These are phyloP conservation scores for Bonia amplexicaulis DNA, from an alignment of 176 grass and related monocot genomes.

Conservation along the genomic window DNA sequence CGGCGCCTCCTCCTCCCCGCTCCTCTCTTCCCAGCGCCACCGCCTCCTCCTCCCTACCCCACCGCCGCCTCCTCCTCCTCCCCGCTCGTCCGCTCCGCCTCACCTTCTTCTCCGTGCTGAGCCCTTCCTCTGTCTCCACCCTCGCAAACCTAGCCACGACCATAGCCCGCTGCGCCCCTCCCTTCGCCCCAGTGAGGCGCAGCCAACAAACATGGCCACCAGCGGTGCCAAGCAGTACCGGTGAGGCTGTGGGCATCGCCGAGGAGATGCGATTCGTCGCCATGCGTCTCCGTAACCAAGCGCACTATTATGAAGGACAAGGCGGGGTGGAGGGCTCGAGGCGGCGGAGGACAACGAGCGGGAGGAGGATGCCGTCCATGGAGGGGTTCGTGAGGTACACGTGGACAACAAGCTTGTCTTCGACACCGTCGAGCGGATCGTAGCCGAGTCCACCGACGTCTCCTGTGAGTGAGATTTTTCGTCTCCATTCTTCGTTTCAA, in stretches of 20 bases:
- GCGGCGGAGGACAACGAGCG: background rate
- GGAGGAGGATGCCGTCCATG: constrained; percentile 52
- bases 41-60: too few species aligned
- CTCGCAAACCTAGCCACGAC: too few species aligned
- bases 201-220: too few species aligned
- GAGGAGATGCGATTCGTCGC: constrained; percentile 97
- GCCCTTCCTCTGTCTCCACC: too few species aligned
- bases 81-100: too few species aligned
- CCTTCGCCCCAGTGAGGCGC: too few species aligned
- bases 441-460: constrained; percentile 73
- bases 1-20: too few species aligned
- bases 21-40: too few species aligned
- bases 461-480: constrained; percentile 54
- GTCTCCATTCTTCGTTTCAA: background rate
- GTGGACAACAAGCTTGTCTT: constrained; percentile 94
- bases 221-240: too few species aligned
- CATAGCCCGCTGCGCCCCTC: too few species aligned
- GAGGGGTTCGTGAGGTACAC: constrained; percentile 79
- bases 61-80: too few species aligned
- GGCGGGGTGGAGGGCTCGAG: background rate
- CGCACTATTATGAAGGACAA: constrained; percentile 24
- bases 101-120: too few species aligned
- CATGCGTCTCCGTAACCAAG: constrained; percentile 81
- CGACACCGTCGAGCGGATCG: constrained; percentile 71
- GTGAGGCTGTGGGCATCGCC: constrained; percentile 70